phyloP scores from a whole-genome alignment of 176 grass and related monocot genomes.

The Triticum monococcum region DNA sequence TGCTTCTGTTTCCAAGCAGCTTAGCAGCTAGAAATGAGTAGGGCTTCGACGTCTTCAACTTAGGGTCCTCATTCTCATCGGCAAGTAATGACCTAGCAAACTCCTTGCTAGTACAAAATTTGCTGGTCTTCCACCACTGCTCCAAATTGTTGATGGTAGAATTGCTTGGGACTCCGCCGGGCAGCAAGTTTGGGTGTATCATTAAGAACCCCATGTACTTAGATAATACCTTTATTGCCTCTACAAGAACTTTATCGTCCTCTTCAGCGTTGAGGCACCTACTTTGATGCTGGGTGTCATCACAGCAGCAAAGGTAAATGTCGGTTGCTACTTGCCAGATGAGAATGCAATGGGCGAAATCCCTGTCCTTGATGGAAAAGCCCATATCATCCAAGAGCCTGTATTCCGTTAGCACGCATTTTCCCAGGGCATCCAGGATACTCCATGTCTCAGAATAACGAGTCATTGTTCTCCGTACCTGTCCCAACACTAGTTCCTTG shows the following conservation, averaged over 20 bases:
- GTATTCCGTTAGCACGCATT: not conserved
- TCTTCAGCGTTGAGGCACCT: not conserved
- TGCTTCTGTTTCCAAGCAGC: not conserved
- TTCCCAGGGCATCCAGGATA: not conserved
- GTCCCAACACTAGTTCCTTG: not conserved
- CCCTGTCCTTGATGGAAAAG: not conserved
- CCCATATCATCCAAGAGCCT: not conserved
- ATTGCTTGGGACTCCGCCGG: not conserved
- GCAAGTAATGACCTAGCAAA: no score
- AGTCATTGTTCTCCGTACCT: not conserved
- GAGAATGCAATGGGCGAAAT: not conserved
- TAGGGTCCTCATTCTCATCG: no score
- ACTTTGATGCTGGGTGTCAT: not conserved
- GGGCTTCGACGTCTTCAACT: no score
- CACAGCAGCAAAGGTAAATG: not conserved
- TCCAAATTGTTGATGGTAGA: no score
- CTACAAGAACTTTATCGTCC: not conserved
- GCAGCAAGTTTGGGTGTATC: not conserved
- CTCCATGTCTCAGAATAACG: not conserved
- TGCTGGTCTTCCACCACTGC: rapidly evolving
- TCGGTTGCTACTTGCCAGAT: not conserved
- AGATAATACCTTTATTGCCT: not conserved
- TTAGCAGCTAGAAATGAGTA: no score
- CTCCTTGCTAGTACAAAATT: no score
- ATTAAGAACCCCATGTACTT: not conserved